These are phyloP conservation scores for Grifola frondosa DNA, from an alignment of 1,284 basidiomycete species.

Conservation along the genomic window DNA sequence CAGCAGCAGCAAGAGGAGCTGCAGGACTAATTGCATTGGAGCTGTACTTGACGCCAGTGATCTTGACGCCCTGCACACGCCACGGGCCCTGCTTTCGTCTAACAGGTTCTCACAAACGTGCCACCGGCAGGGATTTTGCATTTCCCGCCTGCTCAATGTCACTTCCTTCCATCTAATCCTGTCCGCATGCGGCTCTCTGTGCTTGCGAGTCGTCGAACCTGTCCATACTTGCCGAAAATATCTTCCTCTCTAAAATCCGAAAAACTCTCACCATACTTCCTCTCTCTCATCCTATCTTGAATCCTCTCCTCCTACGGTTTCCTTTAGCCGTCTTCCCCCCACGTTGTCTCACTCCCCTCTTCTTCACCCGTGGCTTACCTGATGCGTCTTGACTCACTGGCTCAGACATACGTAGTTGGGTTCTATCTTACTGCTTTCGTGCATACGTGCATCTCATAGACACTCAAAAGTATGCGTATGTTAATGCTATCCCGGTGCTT, in stretches of 20 bases:
- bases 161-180: background rate
- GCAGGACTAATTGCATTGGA: slow-evolving; percentile 28
- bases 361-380: slow-evolving; percentile 15
- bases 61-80: slow-evolving; percentile 1
- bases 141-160: background rate
- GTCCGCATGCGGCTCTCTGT: background rate
- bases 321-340: slow-evolving; percentile 11
- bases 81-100: background rate
- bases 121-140: slow-evolving; percentile 3
- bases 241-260: slow-evolving; percentile 16
- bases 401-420: slow-evolving; percentile 18
- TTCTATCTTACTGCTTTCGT: slow-evolving; percentile 33
- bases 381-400: slow-evolving; percentile 23
- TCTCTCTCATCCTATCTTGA: slow-evolving; percentile 15
- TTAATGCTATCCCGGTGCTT: slow-evolving; percentile 24
- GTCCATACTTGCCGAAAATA: slow-evolving; percentile 7
- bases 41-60: slow-evolving; percentile 8
- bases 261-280: slow-evolving; percentile 15
- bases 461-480: slow-evolving; percentile 32
- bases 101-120: no score
- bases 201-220: background rate
- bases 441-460: slow-evolving; percentile 33
- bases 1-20: slow-evolving; percentile 57
- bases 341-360: slow-evolving; percentile 14
- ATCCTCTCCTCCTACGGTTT: slow-evolving; percentile 12